Evolutionary conservation across 257 asterid species (phyloP).

Genomic region (Anisodus acutangulus): DNA sequence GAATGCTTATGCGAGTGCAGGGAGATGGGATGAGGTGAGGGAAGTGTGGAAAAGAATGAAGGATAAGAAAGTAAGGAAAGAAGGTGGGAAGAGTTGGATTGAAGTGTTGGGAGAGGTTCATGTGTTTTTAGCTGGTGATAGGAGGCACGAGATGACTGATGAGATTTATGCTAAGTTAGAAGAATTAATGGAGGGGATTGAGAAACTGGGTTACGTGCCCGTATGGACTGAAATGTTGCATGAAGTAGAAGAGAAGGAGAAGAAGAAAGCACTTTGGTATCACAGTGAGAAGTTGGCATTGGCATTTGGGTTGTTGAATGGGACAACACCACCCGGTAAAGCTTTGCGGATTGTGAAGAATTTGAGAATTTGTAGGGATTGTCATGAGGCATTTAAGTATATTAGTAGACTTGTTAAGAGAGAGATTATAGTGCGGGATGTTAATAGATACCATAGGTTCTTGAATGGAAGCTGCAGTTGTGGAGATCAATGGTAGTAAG

Average conservation of each 20-base stretch:
- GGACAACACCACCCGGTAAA: slow-evolving; percentile 69
- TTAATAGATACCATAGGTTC: slow-evolving; percentile 72
- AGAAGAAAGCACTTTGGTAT: slow-evolving; percentile 55
- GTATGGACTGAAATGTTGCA: slow-evolving; percentile 54
- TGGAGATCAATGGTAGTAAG: slow-evolving; percentile 47
- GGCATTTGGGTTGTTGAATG: slow-evolving; percentile 69
- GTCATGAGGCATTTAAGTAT: slow-evolving; percentile 66
- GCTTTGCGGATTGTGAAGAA: slow-evolving; percentile 68
- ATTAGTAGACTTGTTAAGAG: slow-evolving; percentile 54
- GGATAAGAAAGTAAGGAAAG: slow-evolving; percentile 61
- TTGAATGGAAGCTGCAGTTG: slow-evolving; percentile 68
- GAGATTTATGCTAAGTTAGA: slow-evolving; percentile 66
- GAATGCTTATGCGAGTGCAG: slow-evolving; percentile 56
- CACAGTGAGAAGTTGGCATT: slow-evolving; percentile 80
- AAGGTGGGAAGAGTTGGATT: slow-evolving; percentile 81
- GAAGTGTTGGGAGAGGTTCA: slow-evolving; percentile 63
- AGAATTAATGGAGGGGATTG: slow-evolving; percentile 56
- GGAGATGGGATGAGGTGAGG: slow-evolving; percentile 68
- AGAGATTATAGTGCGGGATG: slow-evolving; percentile 78
- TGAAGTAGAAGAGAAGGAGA: slow-evolving; percentile 55
- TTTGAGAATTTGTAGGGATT: slow-evolving; percentile 72
- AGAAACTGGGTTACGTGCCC: slow-evolving; percentile 67
- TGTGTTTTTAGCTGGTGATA: slow-evolving; percentile 71
- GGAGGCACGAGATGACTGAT: slow-evolving; percentile 53
- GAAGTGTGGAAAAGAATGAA: slow-evolving; percentile 69